phyloP scores from a whole-genome alignment of 495 filamentous ascomycete genomes.

The Neurospora cerealis region DNA sequence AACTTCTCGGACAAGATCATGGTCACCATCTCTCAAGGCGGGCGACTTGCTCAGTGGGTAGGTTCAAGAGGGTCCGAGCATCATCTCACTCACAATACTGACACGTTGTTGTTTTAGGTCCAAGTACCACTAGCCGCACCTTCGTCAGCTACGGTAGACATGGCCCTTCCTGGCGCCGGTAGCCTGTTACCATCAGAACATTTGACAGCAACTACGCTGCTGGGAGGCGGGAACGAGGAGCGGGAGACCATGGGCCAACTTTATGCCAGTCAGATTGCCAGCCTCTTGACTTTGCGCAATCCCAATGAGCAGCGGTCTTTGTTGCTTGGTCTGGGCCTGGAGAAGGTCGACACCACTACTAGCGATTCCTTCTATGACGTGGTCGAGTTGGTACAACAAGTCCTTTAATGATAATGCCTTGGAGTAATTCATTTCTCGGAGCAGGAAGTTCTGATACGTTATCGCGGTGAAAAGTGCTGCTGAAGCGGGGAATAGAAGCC shows the following conservation, averaged over 20 bases:
- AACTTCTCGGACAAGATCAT: slow-evolving; percentile 89
- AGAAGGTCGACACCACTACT: slow-evolving; percentile 43
- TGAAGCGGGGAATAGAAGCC: neutral
- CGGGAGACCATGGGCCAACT: slow-evolving; percentile 80
- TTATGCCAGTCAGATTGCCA: slow-evolving; percentile 80
- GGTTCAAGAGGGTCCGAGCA: slow-evolving; percentile 11
- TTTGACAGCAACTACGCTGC: slow-evolving; percentile 76
- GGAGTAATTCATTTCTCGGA: neutral
- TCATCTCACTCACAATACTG: neutral
- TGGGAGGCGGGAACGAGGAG: slow-evolving; percentile 73
- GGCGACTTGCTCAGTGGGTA: slow-evolving; percentile 88
- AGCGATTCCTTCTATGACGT: slow-evolving; percentile 74
- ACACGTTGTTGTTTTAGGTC: slow-evolving; percentile 42
- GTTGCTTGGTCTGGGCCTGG: slow-evolving; percentile 72
- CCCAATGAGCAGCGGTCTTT: slow-evolving; percentile 71
- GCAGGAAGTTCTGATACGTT: neutral
- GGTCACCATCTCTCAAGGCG: slow-evolving; percentile 77
- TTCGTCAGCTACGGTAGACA: slow-evolving; percentile 48
- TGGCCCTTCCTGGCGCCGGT: slow-evolving; percentile 41
- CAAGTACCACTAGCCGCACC: slow-evolving; percentile 73
- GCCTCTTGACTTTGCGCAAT: slow-evolving; percentile 57
- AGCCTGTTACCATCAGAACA: slow-evolving; percentile 64
- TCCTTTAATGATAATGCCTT: slow-evolving; percentile 21
- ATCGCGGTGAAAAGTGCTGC: neutral
- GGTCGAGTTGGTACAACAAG: slow-evolving; percentile 65